phyloP scores from a whole-genome alignment of 768 basidiomycete species.

The Boletellus ananiceps region DNA sequence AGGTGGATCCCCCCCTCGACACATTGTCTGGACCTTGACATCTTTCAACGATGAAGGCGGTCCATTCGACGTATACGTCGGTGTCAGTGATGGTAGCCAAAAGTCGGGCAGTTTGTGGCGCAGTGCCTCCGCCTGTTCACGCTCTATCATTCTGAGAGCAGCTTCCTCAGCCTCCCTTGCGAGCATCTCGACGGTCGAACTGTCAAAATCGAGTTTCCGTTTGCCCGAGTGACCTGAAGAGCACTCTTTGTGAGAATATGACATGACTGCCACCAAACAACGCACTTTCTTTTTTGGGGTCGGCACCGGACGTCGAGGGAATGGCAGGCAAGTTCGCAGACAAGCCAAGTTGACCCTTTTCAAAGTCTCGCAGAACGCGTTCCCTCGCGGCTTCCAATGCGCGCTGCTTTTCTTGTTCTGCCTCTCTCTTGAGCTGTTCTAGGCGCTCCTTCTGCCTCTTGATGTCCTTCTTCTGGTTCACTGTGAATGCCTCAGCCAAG shows the following conservation, averaged over 20 bases:
- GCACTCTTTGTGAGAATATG: neutral
- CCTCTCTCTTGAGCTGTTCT: conserved; percentile 68
- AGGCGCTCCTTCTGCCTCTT: conserved; percentile 84
- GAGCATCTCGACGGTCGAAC: conserved; percentile 62
- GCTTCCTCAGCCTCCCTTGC: conserved; percentile 83
- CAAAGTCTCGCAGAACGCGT: conserved; percentile 86
- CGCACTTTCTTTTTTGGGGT: conserved; percentile 33
- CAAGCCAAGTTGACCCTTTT: conserved; percentile 76
- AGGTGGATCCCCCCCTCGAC: conserved; percentile 72
- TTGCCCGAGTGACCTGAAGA: conserved; percentile 57
- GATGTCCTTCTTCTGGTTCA: conserved; percentile 88
- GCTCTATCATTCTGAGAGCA: conserved; percentile 76
- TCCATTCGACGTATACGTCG: conserved; percentile 63
- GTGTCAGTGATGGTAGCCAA: conserved; percentile 93
- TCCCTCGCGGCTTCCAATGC: conserved; percentile 76
- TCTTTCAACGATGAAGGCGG: conserved; percentile 66
- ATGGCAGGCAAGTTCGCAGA: conserved; percentile 37
- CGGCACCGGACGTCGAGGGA: conserved; percentile 37
- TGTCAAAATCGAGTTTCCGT: conserved; percentile 83
- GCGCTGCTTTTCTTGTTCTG: conserved; percentile 70
- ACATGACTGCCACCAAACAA: conserved; percentile 3
- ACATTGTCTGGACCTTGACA: conserved; percentile 84
- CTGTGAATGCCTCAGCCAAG: conserved; percentile 34
- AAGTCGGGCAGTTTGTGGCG: conserved; percentile 92
- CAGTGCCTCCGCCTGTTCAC: conserved; percentile 79